Evolutionary conservation across 495 filamentous ascomycete species (phyloP), one percentile per base, ranked within the genome.

Genomic region (Tuber indicum): DNA sequence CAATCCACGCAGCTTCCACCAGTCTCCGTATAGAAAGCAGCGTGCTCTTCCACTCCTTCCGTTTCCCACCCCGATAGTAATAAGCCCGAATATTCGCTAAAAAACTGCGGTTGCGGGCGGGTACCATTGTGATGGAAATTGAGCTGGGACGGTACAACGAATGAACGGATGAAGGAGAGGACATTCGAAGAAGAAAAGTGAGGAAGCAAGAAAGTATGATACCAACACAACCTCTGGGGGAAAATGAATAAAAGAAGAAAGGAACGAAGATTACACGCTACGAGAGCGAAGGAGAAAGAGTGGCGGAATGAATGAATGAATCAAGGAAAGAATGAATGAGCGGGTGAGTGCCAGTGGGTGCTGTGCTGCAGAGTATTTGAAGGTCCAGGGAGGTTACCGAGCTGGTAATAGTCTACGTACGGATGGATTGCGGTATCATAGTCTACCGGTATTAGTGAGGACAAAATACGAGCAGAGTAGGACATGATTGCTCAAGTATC

Each of bases 1-100:
- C 81, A n/a, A 94, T 72, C 95, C 95, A 99, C 17, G 92, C 42
- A 6, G 88, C 82, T 19, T 92, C 88, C 74, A 97, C 84, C 21
- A 89, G 82, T 83, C 93, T 92, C 70, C 89, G 87, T 47, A 94
- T 16, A 23, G 71, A 76, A 36, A 80, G 71, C 17, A 39, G 71
- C 23, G 70, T 21, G 9, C 71, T 72, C 62, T 72, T 74, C 66
- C 74, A 49, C 8, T 23, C 45, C 58, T 66, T 66, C 58, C 26
- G 58, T 36, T 36, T 14, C 58, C 58, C 58, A 19, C 14, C 16
- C 58, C 26, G 26, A 66, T 32, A 19, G 26, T 6, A 36, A 36
- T 36, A 19, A 4, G 12, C 14, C 58, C 32, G 12, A 12, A 36
- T 5, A 0, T 36, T 66, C 16, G 58, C 58, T 8, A 66, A 5